Percentiles rank a stretch among this genome's conserved stretches.
Conservation (phyloP, 2,329 filamentous ascomycete species). For the Claviceps sorghi region DNA sequence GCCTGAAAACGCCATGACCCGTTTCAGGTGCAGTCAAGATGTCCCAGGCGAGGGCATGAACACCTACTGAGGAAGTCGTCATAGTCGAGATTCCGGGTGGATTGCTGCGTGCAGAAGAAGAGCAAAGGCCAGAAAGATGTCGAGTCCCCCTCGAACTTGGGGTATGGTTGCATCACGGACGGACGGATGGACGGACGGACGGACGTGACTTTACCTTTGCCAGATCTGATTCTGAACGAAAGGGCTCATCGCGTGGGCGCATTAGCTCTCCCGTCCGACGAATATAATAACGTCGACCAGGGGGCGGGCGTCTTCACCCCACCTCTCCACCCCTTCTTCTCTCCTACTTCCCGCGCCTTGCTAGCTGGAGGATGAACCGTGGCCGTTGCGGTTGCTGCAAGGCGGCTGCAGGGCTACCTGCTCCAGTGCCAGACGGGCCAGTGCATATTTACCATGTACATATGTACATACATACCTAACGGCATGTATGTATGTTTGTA, state of each 20-base stretch:
- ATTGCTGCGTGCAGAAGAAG: background rate
- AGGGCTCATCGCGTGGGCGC: slow-evolving; percentile 3
- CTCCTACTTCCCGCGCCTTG: background rate
- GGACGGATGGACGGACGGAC: background rate
- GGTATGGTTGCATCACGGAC: too few relatives aligned
- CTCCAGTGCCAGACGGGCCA: slow-evolving; percentile 1
- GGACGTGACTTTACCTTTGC: background rate
- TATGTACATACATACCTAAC: too few relatives aligned
- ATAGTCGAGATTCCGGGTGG: background rate
- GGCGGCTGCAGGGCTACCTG: too few relatives aligned
- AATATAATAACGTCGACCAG: slow-evolving; percentile 4
- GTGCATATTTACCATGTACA: slow-evolving; percentile 1
- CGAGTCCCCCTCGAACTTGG: background rate
- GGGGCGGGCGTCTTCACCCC: background rate
- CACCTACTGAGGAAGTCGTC: background rate
- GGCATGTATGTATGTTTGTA: background rate
- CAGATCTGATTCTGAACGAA: slow-evolving; percentile 3
- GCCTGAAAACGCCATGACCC: background rate
- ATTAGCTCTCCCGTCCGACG: slow-evolving; percentile 10
- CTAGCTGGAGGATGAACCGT: background rate
- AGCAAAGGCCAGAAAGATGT: background rate
- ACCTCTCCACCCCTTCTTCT: too few relatives aligned
- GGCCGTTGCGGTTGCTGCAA: background rate
- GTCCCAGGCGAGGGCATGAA: background rate
- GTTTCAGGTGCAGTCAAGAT: background rate